Base-by-base conservation (phyloP, 805 yeast species). In the Candida maesae region DNA sequence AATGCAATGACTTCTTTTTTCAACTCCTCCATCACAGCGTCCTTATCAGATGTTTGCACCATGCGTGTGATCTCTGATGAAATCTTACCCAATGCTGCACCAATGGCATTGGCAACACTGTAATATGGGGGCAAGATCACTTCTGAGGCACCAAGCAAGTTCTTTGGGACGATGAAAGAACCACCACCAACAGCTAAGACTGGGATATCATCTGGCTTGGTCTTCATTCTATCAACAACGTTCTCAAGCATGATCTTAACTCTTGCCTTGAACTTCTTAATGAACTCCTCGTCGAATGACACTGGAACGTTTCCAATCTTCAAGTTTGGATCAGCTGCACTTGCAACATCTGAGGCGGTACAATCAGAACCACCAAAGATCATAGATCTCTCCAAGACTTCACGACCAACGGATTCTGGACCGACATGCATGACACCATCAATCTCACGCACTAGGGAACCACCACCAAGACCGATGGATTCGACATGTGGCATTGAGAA, bases 401-500 rank as follows among this genome's bases (percentile, higher is more conserved):
- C 68, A 26, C 63, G 49, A 8, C 76, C 78, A 11, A 67, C 71
- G 11, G 76, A 70, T 36, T 71, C 77, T 1, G 78, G 77, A 3
- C 77, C 77, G 27, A 72, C 58, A 10, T 63, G 56, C 10, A 67
- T 31, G 2, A 39, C 35, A n/a, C 42, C 56, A 20, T 44, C 51
- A 5, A 47, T 46, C 16, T 47, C 56, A 37, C 68, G 52, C 3
- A 72, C 72, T 15, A 68, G 55, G 2, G 76, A 71, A 3, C 77
- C 77, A 39, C 77, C 77, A 35, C 78, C 77, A 2, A 72, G 58
- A 3, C 78, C 78, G 40, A 73, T 67, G 45, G 68, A 61, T 46
- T 69, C 73, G 6, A 70, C 74, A 18, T 70, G 74, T 3, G 76
- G 76, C 76, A 70, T 72, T 10, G 74, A 65, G 41, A 70, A 70